A percentile compares a stretch with the other conserved stretches of the same genome.
Conservation (phyloP, 345 rosid genomes). For the Aquilaria malaccensis region DNA sequence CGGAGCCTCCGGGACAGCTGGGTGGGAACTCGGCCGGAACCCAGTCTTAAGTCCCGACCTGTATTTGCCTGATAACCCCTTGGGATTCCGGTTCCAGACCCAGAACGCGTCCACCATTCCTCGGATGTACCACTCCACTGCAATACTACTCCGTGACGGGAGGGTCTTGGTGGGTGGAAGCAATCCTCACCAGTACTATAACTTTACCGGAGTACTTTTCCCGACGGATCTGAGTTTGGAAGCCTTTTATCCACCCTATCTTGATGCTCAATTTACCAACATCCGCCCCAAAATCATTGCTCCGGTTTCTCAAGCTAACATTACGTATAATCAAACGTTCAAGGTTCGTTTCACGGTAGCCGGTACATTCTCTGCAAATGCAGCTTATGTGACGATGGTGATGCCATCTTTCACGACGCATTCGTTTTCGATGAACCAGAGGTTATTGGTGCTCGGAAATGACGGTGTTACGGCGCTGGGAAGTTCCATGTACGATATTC, state of each 20-base stretch:
- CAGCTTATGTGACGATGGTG: constrained; percentile 15
- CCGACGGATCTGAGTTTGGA: constrained; percentile 63
- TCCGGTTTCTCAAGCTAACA: constrained; percentile 20
- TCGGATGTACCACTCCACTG: constrained; percentile 61
- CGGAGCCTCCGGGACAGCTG: constrained; percentile 42
- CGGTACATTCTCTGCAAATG: background rate
- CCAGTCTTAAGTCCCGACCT: constrained; percentile 32
- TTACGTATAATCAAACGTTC: constrained; percentile 14
- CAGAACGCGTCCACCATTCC: constrained; percentile 44
- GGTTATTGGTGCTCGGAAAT: constrained; percentile 29
- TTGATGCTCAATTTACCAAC: constrained; percentile 20
- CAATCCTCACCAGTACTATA: constrained; percentile 48
- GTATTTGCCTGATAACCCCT: constrained; percentile 33
- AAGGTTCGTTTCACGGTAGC: constrained; percentile 3
- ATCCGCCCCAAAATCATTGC: constrained; percentile 37
- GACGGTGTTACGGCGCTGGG: constrained; percentile 2
- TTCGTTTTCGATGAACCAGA: constrained; percentile 39
- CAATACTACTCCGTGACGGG: constrained; percentile 54
- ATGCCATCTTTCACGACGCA: constrained; percentile 43
- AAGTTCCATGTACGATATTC: background rate
- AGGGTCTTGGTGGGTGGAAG: constrained; percentile 60
- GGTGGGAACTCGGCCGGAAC: constrained; percentile 42
- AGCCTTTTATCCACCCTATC: constrained; percentile 52
- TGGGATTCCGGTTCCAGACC: constrained; percentile 28
- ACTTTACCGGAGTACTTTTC: constrained; percentile 42